Percentiles rank a stretch among this genome's conserved stretches.
phyloP scores from a whole-genome alignment of 2,329 filamentous ascomycete species.

The Paecilomyces niveus region DNA sequence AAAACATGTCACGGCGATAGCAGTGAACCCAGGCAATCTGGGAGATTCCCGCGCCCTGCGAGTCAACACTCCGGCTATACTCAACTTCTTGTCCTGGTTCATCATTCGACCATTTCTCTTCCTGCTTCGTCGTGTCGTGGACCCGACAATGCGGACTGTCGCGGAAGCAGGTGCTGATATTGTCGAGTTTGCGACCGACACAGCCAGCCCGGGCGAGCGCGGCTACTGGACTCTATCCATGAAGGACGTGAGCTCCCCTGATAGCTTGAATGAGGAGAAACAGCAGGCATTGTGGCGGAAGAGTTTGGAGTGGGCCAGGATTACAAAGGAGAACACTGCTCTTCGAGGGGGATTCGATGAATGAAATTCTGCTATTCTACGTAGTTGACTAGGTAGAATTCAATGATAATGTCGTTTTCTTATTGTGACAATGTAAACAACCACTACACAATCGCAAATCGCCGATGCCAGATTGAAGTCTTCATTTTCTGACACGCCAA shows the following conservation, averaged over 20 bases:
- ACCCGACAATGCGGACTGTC: conserved; percentile 24
- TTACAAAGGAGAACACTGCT: conserved; percentile 13
- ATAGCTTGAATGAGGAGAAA: conserved; percentile 20
- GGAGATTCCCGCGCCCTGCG: conserved; percentile 31
- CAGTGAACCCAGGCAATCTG: conserved; percentile 30
- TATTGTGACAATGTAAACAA: neutral
- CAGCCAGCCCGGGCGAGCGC: conserved; percentile 19
- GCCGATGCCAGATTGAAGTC: neutral
- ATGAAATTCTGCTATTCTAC: neutral
- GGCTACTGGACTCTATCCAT: conserved; percentile 28
- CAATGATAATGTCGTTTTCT: neutral
- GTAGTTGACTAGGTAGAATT: neutral
- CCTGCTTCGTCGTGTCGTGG: conserved; percentile 14
- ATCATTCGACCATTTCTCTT: conserved; percentile 20
- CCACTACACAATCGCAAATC: neutral
- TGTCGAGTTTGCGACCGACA: conserved; percentile 19
- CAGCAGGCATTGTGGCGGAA: conserved; percentile 28
- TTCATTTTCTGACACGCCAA: conserved; percentile 21
- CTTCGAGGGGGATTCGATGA: conserved; percentile 3
- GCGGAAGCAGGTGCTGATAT: conserved; percentile 24
- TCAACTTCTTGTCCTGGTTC: conserved; percentile 18
- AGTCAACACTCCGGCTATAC: conserved; percentile 22
- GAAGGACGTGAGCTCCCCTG: conserved; percentile 22
- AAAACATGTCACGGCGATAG: conserved; percentile 19
- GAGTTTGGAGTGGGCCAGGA: conserved; percentile 24